Evolutionary conservation across 2,329 filamentous ascomycete species (phyloP).

Genomic region (Zasmidium angulare): DNA sequence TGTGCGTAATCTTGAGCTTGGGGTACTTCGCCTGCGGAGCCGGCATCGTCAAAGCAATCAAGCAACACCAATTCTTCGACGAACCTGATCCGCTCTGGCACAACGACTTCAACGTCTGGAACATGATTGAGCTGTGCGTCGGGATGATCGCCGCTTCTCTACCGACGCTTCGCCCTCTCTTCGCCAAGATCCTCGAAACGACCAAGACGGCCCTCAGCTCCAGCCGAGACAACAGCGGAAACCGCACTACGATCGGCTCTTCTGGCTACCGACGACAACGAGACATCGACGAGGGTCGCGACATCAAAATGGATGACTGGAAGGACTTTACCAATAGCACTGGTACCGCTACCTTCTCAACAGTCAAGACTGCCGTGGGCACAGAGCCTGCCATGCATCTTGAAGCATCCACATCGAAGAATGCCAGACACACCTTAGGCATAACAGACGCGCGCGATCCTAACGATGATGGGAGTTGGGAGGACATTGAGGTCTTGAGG

Average conservation of each 20-base stretch:
- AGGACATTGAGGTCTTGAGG: conserved; percentile 11
- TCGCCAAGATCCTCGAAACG: conserved; percentile 16
- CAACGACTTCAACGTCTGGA: conserved; percentile 47
- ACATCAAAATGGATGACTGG: conserved; percentile 7
- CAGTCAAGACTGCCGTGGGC: conserved; percentile 3
- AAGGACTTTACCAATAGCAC: not conserved
- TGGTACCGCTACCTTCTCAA: not conserved
- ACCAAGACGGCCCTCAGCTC: conserved; percentile 15
- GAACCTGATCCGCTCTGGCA: conserved; percentile 39
- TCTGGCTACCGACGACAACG: conserved; percentile 9
- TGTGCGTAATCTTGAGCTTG: conserved; percentile 38
- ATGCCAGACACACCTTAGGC: conserved; percentile 9
- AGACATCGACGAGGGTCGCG: conserved; percentile 1
- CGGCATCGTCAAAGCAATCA: conserved; percentile 44
- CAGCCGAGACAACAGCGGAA: conserved; percentile 5
- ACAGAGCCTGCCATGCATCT: not conserved
- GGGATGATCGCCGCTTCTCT: conserved; percentile 47
- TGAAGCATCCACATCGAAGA: not conserved
- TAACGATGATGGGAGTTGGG: conserved; percentile 14
- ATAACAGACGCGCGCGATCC: conserved; percentile 12
- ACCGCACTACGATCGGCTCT: not conserved
- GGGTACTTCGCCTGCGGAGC: conserved; percentile 45
- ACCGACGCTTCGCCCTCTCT: conserved; percentile 39
- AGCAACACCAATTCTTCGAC: conserved; percentile 38
- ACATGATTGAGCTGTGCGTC: conserved; percentile 46